These are phyloP conservation scores for Rhizopogon vinicolor DNA, from an alignment of 768 basidiomycete species.

Conservation along the genomic window DNA sequence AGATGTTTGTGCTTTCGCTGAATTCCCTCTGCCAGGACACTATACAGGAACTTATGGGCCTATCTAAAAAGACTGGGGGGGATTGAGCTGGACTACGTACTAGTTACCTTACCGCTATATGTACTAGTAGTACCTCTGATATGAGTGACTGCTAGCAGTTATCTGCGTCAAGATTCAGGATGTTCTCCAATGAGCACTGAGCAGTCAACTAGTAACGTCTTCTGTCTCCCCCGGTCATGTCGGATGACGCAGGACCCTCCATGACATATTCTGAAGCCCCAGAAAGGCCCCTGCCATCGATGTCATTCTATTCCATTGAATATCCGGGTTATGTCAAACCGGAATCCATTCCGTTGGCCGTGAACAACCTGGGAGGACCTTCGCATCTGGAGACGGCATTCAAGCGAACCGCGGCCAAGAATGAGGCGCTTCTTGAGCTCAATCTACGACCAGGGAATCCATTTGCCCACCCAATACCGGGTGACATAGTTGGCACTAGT, in stretches of 20 bases:
- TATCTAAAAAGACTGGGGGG: constrained; percentile 24
- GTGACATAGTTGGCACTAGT: constrained; percentile 69
- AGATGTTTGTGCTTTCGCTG: background rate
- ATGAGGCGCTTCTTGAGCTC: constrained; percentile 70
- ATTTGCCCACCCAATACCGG: constrained; percentile 81
- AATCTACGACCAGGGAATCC: constrained; percentile 68
- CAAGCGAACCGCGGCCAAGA: constrained; percentile 57
- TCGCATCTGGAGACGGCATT: constrained; percentile 72
- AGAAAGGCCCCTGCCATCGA: constrained; percentile 45
- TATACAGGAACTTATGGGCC: constrained; percentile 30
- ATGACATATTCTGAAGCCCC: constrained; percentile 25
- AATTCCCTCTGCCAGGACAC: constrained; percentile 35
- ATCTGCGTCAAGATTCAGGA: no score
- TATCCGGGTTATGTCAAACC: constrained; percentile 83
- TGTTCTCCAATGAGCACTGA: background rate
- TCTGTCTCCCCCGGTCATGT: background rate
- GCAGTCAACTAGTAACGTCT: no score
- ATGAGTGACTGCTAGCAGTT: background rate
- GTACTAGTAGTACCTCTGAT: background rate
- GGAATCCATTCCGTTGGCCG: constrained; percentile 54
- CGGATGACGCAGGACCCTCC: constrained; percentile 6
- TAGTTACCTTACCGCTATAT: background rate
- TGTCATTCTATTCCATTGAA: constrained; percentile 76
- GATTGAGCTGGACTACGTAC: constrained; percentile 3
- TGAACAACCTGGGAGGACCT: constrained; percentile 68